Percentiles rank a stretch among this genome's conserved stretches.
Conservation (phyloP, 192 early-diverging fungal genomes). For the Podochytrium sp. region DNA sequence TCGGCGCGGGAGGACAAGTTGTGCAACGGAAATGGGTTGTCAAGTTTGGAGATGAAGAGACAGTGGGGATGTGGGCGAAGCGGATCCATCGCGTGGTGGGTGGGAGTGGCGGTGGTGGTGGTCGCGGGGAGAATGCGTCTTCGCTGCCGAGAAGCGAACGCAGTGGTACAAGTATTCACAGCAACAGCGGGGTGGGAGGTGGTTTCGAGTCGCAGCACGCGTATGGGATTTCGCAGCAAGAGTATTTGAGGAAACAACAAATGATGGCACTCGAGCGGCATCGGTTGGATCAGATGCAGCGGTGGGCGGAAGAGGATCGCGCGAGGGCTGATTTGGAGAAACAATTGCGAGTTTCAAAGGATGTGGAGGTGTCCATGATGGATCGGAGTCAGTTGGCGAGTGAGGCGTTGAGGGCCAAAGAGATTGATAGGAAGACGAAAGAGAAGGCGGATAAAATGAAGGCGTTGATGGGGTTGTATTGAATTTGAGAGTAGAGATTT, state of each 20-base stretch:
- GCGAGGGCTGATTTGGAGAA: not conserved
- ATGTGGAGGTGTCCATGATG: not conserved
- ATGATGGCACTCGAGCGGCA: not conserved
- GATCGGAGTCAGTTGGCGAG: too few relatives aligned
- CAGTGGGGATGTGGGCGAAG: not conserved
- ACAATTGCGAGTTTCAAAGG: not conserved
- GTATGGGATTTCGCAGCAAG: not conserved
- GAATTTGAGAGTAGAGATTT: too few relatives aligned
- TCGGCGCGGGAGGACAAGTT: not conserved
- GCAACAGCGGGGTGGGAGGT: not conserved
- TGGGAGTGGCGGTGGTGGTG: not conserved
- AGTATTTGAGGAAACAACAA: not conserved
- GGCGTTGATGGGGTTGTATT: not conserved
- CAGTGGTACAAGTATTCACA: not conserved
- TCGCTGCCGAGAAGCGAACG: not conserved
- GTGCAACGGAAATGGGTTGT: not conserved
- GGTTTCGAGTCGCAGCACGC: not conserved
- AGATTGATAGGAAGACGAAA: not conserved
- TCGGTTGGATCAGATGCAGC: not conserved
- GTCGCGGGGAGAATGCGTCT: not conserved
- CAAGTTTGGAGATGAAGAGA: not conserved
- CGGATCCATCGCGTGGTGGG: not conserved
- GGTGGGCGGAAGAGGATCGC: not conserved
- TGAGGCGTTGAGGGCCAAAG: not conserved
- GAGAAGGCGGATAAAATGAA: not conserved